Conservation (phyloP, 305 asterid genomes). For the Salvia sclarea region DNA sequence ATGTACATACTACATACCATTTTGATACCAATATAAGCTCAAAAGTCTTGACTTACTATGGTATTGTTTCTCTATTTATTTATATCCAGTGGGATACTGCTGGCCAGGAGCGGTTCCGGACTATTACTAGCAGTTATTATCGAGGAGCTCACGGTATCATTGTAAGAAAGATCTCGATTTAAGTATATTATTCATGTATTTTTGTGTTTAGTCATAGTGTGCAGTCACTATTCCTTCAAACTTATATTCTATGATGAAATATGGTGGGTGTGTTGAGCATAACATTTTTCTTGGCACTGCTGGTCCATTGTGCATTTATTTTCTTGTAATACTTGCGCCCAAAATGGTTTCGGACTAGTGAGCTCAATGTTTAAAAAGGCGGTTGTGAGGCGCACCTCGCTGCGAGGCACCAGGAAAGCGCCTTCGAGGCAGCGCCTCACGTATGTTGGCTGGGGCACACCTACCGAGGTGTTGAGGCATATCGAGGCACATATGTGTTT, state of each 20-base stretch:
- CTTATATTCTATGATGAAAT: constrained; percentile 5
- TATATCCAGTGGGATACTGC: constrained; percentile 93
- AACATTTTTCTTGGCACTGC: neutral
- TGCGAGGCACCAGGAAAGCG: too few relatives aligned
- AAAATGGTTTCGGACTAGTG: neutral
- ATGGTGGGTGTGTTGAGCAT: neutral
- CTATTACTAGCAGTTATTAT: constrained; percentile 96
- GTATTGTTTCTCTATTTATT: constrained; percentile 28
- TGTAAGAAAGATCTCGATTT: constrained; percentile 52
- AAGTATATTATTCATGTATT: constrained; percentile 12
- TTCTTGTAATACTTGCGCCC: neutral
- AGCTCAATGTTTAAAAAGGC: too few relatives aligned
- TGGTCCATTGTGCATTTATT: neutral
- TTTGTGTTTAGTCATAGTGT: constrained; percentile 6
- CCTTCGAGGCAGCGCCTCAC: too few relatives aligned
- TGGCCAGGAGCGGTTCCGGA: constrained; percentile 96
- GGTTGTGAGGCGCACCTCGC: too few relatives aligned
- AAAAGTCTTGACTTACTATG: constrained; percentile 3
- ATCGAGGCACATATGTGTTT: too few relatives aligned
- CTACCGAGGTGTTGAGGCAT: too few relatives aligned
- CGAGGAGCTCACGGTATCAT: constrained; percentile 98
- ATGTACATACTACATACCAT: neutral
- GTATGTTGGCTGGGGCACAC: too few relatives aligned
- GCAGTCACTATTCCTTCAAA: neutral
- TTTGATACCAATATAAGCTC: constrained; percentile 11